Base-by-base conservation (phyloP, 495 filamentous ascomycete species). In the Penicillium daleae region DNA sequence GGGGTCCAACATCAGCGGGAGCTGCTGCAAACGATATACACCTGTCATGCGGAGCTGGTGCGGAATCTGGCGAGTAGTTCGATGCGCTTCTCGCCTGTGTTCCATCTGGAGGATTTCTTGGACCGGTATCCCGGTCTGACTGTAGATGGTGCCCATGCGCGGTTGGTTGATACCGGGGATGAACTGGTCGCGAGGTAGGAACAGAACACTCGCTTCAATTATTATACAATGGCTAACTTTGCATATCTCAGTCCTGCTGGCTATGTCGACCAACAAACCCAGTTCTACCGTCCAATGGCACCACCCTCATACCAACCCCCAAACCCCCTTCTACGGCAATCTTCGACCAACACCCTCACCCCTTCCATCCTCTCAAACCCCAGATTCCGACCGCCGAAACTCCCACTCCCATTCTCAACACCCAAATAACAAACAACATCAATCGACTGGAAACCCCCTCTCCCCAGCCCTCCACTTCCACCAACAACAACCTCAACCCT, bases 61-160 rank as follows among this genome's bases (percentile, higher is more conserved):
- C 88, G 90, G 59, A 87, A 86, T 17, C 76, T 92, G 2, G 84
- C 87, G 6, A 87, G 80, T 42, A 86, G 83, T 56, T 80, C 86
- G 13, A 82, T 86, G 74, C 85, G 89, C 4, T 92, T 91, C 61
- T 88, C 87, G 5, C 87, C 91, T 0, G 89, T 89, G 17, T 94
- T 93, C 66, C 89, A 92, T 59, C 82, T 93, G 4, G 92, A 96
- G 63, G 91, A 93, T 65, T 96, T 96, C 72, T 89, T 93, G 67
- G 90, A 93, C 67, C 84, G 92, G 22, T 96, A 96, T 67, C 79
- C 81, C 0, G 83, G 80, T 10, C 65, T 80, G 35, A 67, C 71
- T 1, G 75, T 86, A 49, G 84, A 87, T 62, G 80, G 81, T 33
- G 78, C 82, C 2, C 82, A 87, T 67, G 76, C 86, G 15, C 75